Base-by-base conservation (phyloP, 345 rosid genomes). In the Jatropha curcas region DNA sequence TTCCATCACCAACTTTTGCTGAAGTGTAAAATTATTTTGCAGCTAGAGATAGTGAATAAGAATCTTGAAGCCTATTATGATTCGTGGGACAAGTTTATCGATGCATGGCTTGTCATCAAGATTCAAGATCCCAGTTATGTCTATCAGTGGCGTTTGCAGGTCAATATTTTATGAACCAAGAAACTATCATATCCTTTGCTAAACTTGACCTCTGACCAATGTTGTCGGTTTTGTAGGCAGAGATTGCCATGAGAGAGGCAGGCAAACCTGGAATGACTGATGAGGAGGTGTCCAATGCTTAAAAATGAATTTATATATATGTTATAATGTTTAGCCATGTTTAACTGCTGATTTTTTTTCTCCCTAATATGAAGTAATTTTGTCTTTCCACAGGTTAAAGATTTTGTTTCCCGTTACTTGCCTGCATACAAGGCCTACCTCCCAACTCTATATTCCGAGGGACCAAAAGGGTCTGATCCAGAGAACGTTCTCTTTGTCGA, bases 111-210 rank as follows among this genome's bases (percentile, higher is more conserved):
- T 8, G 83, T 95, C 76, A 93, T 95, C 82, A 88, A 88, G 79
- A 93, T 95, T 78, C 81, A 88, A 83, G 99, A 93, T 76, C 96
- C 97, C 20, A 88, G 84, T 78, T 95, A 82, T 71, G 99, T 93
- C 48, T 95, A 87, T 74, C 85, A 89, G 68, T 93, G 98, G 99
- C 93, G 98, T 70, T 84, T 95, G 81, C 98, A 95, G 98, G 98
- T 90, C 55, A 79, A 62, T 41, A 14, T 45, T 51, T 12, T 50
- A n/a, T 30, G 30, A 22, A 27, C 27, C 14, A 35, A 4, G 10
- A 65, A 28, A 14, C 9, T 7, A 48, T 45, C 22, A 25, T 14
- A 34, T 33, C n/a, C 30, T 17, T 4, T 27, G 13, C 66, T 5
- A 31, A 60, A 19, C 39, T 58, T 1, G 0, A 28, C 20, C 43